Conservation (phyloP, 257 asterid species). For the Coffea eugenioides region DNA sequence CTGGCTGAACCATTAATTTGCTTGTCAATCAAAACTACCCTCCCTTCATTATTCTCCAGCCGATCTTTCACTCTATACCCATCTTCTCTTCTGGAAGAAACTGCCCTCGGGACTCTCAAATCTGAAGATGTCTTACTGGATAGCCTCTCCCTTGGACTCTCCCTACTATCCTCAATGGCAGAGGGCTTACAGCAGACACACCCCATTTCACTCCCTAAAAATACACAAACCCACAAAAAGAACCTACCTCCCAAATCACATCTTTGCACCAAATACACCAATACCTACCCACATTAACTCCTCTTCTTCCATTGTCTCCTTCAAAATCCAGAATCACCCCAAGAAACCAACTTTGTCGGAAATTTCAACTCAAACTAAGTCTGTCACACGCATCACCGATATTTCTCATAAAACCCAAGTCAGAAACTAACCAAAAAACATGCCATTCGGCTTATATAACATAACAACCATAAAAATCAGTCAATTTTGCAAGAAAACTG, state of each 20-base stretch:
- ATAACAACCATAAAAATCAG: slow-evolving; percentile 3
- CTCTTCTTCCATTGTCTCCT: slow-evolving; percentile 43
- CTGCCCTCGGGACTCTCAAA: slow-evolving; percentile 47
- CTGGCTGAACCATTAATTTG: slow-evolving; percentile 62
- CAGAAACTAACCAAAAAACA: slow-evolving; percentile 23
- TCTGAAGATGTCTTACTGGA: slow-evolving; percentile 49
- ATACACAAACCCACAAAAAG: slow-evolving; percentile 33
- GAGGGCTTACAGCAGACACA: slow-evolving; percentile 72
- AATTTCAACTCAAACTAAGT: slow-evolving; percentile 23
- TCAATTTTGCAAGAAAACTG: slow-evolving; percentile 28
- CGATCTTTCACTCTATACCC: slow-evolving; percentile 52
- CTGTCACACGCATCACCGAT: slow-evolving; percentile 1
- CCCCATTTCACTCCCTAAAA: slow-evolving; percentile 56
- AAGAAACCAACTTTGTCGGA: slow-evolving; percentile 24
- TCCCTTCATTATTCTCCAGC: slow-evolving; percentile 55
- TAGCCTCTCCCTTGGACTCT: slow-evolving; percentile 68
- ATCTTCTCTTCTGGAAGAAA: slow-evolving; percentile 69
- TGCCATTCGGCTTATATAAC: slow-evolving; percentile 7
- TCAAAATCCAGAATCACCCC: slow-evolving; percentile 24
- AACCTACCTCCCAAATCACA: slow-evolving; percentile 44
- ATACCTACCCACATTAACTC: slow-evolving; percentile 30
- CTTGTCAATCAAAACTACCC: slow-evolving; percentile 55
- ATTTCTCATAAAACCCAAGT: slow-evolving; percentile 28
- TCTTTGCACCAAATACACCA: slow-evolving; percentile 26
- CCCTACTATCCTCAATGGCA: slow-evolving; percentile 73